Evolutionary conservation across 2,329 filamentous ascomycete genomes (phyloP).

Genomic region (Trichoderma hamatum): DNA sequence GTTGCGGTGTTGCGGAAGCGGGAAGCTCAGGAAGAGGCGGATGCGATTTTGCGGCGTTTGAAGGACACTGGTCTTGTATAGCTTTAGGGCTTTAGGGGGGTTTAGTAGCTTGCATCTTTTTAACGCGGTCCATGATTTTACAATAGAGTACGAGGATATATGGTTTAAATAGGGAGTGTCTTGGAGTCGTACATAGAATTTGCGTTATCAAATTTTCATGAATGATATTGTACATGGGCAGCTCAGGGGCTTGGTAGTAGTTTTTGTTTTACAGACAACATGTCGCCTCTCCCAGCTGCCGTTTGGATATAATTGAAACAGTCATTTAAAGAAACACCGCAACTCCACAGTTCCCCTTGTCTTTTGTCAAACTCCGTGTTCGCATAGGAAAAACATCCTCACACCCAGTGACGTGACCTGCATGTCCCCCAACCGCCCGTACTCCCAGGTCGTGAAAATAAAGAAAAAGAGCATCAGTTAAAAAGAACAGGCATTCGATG

Average conservation of each 20-base stretch:
- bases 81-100: neutral
- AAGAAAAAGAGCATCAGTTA: neutral
- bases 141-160: neutral
- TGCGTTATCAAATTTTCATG: neutral
- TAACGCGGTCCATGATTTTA: neutral
- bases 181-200: neutral
- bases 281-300: neutral
- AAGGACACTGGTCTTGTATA: conserved; percentile 47
- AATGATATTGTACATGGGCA: conserved; percentile 1
- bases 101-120: neutral
- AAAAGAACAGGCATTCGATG: neutral
- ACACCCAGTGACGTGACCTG: neutral
- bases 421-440: neutral
- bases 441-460: neutral
- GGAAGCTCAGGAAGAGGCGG: conserved; percentile 41
- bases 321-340: neutral
- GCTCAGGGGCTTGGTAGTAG: neutral
- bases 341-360: conserved; percentile 20
- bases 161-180: neutral
- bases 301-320: conserved; percentile 5
- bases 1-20: conserved; percentile 36
- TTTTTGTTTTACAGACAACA: neutral
- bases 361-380: conserved; percentile 11
- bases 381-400: neutral
- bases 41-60: conserved; percentile 49